phyloP scores from a whole-genome alignment of 139 green algal species.

The Zygnema circumcarinatum region DNA sequence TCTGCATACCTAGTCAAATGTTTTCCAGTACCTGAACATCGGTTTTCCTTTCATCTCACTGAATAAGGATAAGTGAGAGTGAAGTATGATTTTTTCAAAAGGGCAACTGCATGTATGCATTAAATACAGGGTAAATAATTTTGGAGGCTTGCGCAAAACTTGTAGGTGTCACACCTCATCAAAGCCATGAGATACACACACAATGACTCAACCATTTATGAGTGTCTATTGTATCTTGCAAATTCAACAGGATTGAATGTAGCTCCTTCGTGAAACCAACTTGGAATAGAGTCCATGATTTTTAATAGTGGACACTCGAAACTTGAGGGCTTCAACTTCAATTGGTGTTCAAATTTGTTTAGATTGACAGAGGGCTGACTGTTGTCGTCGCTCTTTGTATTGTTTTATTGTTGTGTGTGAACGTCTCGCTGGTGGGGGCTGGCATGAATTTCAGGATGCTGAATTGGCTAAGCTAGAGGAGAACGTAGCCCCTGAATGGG shows the following conservation, averaged over 20 bases:
- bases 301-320: background rate
- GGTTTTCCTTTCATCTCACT: too few relatives aligned
- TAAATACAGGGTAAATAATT: background rate
- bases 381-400: background rate
- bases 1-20: too few relatives aligned
- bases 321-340: background rate
- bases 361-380: background rate
- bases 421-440: background rate
- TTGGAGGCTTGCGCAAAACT: background rate
- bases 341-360: background rate
- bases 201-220: too few relatives aligned
- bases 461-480: slow-evolving; percentile 81
- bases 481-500: slow-evolving; percentile 74
- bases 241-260: background rate
- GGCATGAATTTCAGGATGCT: slow-evolving; percentile 53
- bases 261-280: background rate
- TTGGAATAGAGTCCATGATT: background rate
- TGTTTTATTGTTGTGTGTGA: background rate
- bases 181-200: background rate
- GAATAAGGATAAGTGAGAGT: too few relatives aligned
- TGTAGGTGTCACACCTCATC: background rate
- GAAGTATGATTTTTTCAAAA: too few relatives aligned
- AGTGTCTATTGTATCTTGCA: background rate
- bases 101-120: slow-evolving; percentile 13
- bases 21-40: too few relatives aligned